These are phyloP conservation scores for Musa schizocarpa DNA, from an alignment of 176 grass and related monocot genomes.

Conservation along the genomic window DNA sequence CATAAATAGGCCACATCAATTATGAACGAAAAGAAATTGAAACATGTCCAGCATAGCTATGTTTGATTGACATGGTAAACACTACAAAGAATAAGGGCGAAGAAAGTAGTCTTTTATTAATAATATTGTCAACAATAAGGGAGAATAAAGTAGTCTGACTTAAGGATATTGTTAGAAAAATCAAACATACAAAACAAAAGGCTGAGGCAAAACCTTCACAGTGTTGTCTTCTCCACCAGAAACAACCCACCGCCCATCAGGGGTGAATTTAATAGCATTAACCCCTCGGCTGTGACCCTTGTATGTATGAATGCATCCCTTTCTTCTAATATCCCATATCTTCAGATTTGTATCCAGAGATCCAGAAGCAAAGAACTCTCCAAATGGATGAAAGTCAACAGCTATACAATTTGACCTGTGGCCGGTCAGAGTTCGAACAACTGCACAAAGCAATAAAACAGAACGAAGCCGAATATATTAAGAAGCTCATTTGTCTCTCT, in stretches of 20 bases:
- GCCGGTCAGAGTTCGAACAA: slow-evolving; percentile 78
- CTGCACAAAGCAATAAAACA: slow-evolving; percentile 36
- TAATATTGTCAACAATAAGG: neutral
- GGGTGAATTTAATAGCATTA: slow-evolving; percentile 94
- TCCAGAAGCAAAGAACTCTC: slow-evolving; percentile 90
- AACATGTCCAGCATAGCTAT: too few species aligned
- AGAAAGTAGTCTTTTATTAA: neutral
- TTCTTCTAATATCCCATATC: slow-evolving; percentile 96
- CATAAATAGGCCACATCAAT: neutral
- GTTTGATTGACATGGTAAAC: too few species aligned
- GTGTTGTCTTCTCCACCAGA: slow-evolving; percentile 95
- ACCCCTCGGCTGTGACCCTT: slow-evolving; percentile 87
- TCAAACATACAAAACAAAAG: neutral
- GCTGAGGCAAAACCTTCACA: slow-evolving; percentile 49
- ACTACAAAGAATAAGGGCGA: too few species aligned
- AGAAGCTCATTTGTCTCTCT: neutral
- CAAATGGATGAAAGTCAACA: slow-evolving; percentile 97
- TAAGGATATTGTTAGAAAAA: neutral
- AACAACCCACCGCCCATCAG: slow-evolving; percentile 93
- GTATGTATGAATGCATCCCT: slow-evolving; percentile 92
- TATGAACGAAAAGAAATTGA: too few species aligned
- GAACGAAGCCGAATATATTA: neutral
- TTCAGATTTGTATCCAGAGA: slow-evolving; percentile 94
- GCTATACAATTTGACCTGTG: slow-evolving; percentile 90
- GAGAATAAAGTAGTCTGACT: neutral